Evolutionary conservation across 2,329 filamentous ascomycete species (phyloP).

Genomic region (Curvularia spicifera): DNA sequence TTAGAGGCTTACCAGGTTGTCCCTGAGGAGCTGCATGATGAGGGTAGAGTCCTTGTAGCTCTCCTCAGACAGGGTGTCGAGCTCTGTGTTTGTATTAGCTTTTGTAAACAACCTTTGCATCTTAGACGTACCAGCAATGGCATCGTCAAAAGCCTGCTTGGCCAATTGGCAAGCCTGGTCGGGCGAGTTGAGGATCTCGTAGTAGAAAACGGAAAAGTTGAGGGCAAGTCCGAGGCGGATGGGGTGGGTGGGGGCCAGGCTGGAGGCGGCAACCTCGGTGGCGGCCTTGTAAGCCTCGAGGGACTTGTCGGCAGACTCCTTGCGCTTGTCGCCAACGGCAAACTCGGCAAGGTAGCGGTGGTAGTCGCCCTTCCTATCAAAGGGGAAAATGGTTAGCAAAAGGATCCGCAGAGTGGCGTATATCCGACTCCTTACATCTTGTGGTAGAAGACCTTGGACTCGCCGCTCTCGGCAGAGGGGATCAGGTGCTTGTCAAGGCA

Average conservation of each 20-base stretch:
- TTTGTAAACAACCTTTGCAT: constrained; percentile 3
- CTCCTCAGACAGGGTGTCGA: constrained; percentile 96
- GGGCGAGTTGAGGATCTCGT: constrained; percentile 98
- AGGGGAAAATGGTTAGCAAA: constrained; percentile 30
- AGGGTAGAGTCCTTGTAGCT: constrained; percentile 99
- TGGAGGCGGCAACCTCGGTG: constrained; percentile 87
- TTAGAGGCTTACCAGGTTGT: constrained; percentile 75
- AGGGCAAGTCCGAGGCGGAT: constrained; percentile 90
- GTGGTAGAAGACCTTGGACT: constrained; percentile 99
- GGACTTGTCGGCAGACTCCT: constrained; percentile 90
- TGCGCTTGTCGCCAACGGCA: constrained; percentile 91
- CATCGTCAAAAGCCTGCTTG: constrained; percentile 95
- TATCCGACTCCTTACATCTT: constrained; percentile 76
- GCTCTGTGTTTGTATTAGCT: constrained; percentile 64
- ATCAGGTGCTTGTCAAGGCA: constrained; percentile 95
- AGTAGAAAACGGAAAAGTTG: constrained; percentile 99
- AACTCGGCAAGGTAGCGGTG: constrained; percentile 99
- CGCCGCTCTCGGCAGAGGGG: constrained; percentile 89
- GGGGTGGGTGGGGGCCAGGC: constrained; percentile 88
- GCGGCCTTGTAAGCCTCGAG: constrained; percentile 97
- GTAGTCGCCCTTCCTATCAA: constrained; percentile 94
- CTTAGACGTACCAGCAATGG: constrained; percentile 74
- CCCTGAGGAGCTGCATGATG: constrained; percentile 97
- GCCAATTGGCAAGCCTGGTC: constrained; percentile 98
- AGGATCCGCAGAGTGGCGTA: neutral